Evolutionary conservation across 768 basidiomycete species (phyloP).

Genomic region (Tulasnella sp.): DNA sequence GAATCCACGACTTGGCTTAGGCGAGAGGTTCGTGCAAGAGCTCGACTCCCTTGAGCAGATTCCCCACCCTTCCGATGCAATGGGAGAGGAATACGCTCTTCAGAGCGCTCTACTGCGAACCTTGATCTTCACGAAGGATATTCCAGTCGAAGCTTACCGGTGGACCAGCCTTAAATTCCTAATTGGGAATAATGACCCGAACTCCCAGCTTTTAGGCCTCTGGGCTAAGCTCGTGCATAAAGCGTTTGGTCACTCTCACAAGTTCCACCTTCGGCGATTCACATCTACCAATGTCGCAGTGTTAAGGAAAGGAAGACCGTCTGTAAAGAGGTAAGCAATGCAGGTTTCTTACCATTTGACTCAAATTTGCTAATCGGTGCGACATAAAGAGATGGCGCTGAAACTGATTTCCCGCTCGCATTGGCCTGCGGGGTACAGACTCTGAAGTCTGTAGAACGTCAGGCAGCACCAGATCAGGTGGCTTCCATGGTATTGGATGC

Average conservation of each 20-base stretch:
- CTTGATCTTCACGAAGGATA: neutral
- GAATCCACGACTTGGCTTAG: neutral
- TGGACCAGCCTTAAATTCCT: neutral
- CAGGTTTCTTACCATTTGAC: neutral
- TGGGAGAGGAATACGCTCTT: neutral
- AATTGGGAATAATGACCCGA: neutral
- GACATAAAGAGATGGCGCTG: neutral
- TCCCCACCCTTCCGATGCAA: neutral
- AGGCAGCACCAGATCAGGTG: neutral
- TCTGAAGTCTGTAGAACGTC: neutral
- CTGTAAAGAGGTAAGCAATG: neutral
- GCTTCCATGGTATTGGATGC: neutral
- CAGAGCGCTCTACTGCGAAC: neutral
- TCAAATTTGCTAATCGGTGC: neutral
- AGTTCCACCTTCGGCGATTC: neutral
- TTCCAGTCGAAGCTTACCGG: neutral
- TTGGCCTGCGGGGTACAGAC: neutral
- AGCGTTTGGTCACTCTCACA: neutral
- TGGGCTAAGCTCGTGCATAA: neutral
- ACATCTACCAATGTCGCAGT: neutral
- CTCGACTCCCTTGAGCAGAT: neutral
- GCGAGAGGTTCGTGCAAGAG: neutral
- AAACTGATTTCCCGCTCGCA: neutral
- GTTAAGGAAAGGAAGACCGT: neutral
- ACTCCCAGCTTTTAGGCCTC: neutral